These are phyloP conservation scores for Petunia secreta DNA, from an alignment of 257 asterid genomes.

Conservation along the genomic window DNA sequence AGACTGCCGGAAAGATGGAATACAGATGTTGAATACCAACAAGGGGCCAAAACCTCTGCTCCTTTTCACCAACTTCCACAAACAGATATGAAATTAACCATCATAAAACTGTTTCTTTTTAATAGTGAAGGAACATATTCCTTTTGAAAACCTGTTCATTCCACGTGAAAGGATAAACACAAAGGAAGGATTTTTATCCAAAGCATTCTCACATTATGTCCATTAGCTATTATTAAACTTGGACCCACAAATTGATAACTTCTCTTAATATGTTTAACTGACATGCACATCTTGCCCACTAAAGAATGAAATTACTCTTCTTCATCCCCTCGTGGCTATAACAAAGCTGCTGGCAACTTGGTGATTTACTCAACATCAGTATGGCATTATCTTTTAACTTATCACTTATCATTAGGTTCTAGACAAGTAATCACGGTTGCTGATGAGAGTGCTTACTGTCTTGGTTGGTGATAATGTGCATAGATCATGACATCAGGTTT, in stretches of 20 bases:
- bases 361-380: neutral
- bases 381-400: neutral
- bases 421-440: neutral
- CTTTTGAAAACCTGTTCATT: neutral
- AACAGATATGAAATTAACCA: neutral
- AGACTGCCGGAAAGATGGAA: neutral
- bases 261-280: neutral
- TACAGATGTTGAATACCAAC: neutral
- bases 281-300: neutral
- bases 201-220: neutral
- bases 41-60: neutral
- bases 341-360: constrained; percentile 1
- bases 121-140: neutral
- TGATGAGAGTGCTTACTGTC: neutral
- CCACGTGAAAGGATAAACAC: neutral
- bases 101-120: neutral
- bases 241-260: neutral
- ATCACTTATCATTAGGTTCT: neutral
- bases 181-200: neutral
- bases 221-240: neutral
- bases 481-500: neutral
- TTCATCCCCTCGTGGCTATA: neutral
- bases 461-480: neutral
- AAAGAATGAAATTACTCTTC: neutral
- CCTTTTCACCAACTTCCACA: neutral